These are phyloP conservation scores for Acorus calamus DNA, from an alignment of 106 monocot species.

Conservation along the genomic window DNA sequence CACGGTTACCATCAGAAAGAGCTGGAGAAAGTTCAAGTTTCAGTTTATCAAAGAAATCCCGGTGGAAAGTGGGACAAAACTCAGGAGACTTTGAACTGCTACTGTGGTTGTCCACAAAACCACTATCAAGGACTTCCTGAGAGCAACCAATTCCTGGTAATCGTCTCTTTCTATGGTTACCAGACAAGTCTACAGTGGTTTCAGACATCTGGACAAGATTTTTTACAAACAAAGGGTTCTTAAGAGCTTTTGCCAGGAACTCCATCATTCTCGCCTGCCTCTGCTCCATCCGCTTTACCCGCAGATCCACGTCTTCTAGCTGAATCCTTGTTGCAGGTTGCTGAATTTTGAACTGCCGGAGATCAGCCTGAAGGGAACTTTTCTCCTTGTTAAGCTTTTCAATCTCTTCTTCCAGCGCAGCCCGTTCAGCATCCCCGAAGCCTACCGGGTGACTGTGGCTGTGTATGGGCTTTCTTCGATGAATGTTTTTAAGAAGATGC, in stretches of 20 bases:
- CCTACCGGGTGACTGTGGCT: slow-evolving; percentile 35
- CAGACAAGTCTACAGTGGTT: slow-evolving; percentile 17
- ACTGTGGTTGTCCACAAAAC: slow-evolving; percentile 26
- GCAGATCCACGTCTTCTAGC: slow-evolving; percentile 45
- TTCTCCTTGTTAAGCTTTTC: slow-evolving; percentile 57
- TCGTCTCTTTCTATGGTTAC: slow-evolving; percentile 48
- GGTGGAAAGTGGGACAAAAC: slow-evolving; percentile 25
- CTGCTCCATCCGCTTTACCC: slow-evolving; percentile 69
- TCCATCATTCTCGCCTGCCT: slow-evolving; percentile 62
- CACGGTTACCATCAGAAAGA: slow-evolving; percentile 34
- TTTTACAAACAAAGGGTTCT: slow-evolving; percentile 49
- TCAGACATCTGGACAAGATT: slow-evolving; percentile 44
- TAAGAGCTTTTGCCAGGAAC: slow-evolving; percentile 42
- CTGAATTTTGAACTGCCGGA: slow-evolving; percentile 43
- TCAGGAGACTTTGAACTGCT: slow-evolving; percentile 19
- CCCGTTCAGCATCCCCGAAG: slow-evolving; percentile 33
- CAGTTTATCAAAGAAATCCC: slow-evolving; percentile 64
- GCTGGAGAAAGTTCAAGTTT: slow-evolving; percentile 57
- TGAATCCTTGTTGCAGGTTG: slow-evolving; percentile 43
- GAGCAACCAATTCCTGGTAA: slow-evolving; percentile 21
- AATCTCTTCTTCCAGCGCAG: slow-evolving; percentile 71
- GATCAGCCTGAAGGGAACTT: slow-evolving; percentile 28
- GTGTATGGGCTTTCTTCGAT: slow-evolving; percentile 83
- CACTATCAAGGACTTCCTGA: slow-evolving; percentile 18
- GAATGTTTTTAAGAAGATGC: slow-evolving; percentile 81